Evolutionary conservation across 495 filamentous ascomycete species (phyloP).

Genomic region (Aspergillus egyptiacus): DNA sequence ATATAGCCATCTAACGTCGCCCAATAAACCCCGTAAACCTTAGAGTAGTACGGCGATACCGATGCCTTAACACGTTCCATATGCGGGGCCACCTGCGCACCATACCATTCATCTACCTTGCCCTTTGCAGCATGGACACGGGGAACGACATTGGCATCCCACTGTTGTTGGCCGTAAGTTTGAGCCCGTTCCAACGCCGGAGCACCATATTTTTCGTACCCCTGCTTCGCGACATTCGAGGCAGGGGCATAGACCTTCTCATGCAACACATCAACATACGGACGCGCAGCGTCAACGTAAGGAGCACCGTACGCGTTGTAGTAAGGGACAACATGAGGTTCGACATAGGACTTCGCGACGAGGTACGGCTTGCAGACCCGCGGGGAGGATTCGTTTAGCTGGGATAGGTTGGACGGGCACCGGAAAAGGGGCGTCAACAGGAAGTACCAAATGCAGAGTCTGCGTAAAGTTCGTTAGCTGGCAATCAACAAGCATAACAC

Average conservation of each 20-base stretch:
- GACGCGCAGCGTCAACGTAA: constrained; percentile 69
- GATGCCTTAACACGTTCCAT: constrained; percentile 52
- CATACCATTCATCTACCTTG: constrained; percentile 59
- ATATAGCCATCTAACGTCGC: constrained; percentile 66
- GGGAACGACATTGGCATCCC: constrained; percentile 70
- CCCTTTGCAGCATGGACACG: constrained; percentile 57
- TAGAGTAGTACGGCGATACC: constrained; percentile 66
- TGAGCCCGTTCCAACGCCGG: constrained; percentile 64
- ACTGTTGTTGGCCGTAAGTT: constrained; percentile 60
- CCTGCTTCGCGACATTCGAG: constrained; percentile 53
- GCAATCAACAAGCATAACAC: not conserved
- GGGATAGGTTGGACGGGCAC: constrained; percentile 66
- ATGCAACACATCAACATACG: constrained; percentile 66
- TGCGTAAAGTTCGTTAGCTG: constrained; percentile 28
- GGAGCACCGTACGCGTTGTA: constrained; percentile 78
- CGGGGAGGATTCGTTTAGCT: constrained; percentile 64
- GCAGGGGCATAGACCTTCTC: constrained; percentile 60
- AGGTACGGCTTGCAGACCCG: constrained; percentile 82
- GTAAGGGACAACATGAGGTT: constrained; percentile 78
- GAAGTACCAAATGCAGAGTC: constrained; percentile 78
- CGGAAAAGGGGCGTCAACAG: constrained; percentile 73
- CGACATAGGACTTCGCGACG: constrained; percentile 56
- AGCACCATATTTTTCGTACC: constrained; percentile 68
- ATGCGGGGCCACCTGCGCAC: constrained; percentile 64
- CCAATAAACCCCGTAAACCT: constrained; percentile 51